phyloP scores from a whole-genome alignment of 192 early-diverging fungal species.

The Coemansia sp. region DNA sequence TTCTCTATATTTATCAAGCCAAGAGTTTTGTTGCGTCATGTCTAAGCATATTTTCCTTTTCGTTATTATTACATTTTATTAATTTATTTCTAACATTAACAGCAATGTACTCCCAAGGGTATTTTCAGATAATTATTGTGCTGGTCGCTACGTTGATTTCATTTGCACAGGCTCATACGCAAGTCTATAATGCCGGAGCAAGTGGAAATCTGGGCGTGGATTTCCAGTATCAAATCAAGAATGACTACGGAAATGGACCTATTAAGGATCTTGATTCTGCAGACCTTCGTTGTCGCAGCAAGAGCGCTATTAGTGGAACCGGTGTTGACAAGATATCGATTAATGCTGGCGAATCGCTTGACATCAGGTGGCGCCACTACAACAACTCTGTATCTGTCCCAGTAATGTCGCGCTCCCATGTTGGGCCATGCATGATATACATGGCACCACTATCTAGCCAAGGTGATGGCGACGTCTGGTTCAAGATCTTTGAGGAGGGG shows the following conservation, averaged over 20 bases:
- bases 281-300: conserved; percentile 6
- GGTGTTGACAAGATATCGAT: background rate
- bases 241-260: background rate
- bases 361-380: conserved; percentile 4
- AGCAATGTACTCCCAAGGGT: background rate
- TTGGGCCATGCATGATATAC: conserved; percentile 18
- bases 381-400: conserved; percentile 5
- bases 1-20: too few species aligned
- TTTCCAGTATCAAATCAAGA: conserved; percentile 1
- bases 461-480: conserved; percentile 13
- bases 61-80: background rate
- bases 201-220: background rate
- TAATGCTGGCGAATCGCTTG: background rate
- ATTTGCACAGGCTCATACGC: conserved; percentile 11
- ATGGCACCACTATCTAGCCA: conserved; percentile 12
- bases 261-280: background rate
- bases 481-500: conserved; percentile 15
- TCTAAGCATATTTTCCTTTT: background rate
- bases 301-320: background rate
- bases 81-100: too few species aligned
- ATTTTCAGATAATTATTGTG: background rate
- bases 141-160: conserved; percentile 1
- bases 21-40: background rate
- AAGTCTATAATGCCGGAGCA: conserved; percentile 13
- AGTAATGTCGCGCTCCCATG: conserved; percentile 15